These are phyloP conservation scores for Ascochyta koolunga DNA, from an alignment of 2,329 filamentous ascomycete genomes.

Conservation along the genomic window DNA sequence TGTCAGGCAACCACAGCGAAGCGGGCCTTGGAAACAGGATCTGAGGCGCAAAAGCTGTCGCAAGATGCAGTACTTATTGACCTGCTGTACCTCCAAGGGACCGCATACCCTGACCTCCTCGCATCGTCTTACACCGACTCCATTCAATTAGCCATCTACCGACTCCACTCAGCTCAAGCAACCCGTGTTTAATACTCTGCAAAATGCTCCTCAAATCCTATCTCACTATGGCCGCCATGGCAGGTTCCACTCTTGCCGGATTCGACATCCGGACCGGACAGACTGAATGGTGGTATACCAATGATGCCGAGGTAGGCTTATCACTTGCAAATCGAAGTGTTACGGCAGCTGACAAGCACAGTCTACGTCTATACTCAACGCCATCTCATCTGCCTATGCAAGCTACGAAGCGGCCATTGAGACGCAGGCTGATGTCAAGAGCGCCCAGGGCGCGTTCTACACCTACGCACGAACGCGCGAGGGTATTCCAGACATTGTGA, in stretches of 20 bases:
- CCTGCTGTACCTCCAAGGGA: neutral
- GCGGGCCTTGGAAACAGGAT: constrained; percentile 1
- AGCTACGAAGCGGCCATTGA: constrained; percentile 3
- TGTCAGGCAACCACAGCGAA: constrained; percentile 14
- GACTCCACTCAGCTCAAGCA: too few relatives aligned
- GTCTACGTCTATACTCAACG: constrained; percentile 8
- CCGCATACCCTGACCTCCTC: neutral
- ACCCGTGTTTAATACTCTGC: neutral
- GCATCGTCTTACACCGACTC: neutral
- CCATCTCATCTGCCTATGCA: constrained; percentile 4
- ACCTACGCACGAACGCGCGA: constrained; percentile 15
- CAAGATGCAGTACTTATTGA: constrained; percentile 7
- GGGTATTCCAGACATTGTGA: constrained; percentile 10
- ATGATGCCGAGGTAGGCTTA: constrained; percentile 7
- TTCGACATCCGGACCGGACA: constrained; percentile 12
- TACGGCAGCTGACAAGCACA: neutral
- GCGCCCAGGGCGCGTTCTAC: constrained; percentile 10
- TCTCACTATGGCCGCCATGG: neutral
- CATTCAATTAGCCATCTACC: too few relatives aligned
- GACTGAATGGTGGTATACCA: constrained; percentile 2
- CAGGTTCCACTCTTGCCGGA: constrained; percentile 2
- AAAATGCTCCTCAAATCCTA: constrained; percentile 1
- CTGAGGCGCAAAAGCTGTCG: constrained; percentile 5
- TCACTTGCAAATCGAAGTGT: neutral
- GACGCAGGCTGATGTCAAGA: constrained; percentile 5